Percentiles rank a stretch among this genome's conserved stretches.
Conservation (phyloP, 441 rosid genomes). For the Aquilaria agallochum region DNA sequence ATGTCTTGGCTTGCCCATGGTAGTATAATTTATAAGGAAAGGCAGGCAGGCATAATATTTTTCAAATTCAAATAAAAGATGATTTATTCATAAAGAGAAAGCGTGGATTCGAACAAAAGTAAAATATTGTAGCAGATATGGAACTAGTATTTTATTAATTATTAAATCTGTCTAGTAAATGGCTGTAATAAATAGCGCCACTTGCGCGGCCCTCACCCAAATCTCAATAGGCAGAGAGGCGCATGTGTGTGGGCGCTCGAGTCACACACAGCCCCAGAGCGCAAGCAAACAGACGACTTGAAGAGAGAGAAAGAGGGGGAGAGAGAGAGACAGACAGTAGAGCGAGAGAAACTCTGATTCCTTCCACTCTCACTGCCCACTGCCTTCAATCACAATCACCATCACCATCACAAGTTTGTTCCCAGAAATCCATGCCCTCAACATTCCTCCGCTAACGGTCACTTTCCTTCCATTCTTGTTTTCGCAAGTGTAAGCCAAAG, state of each 20-base stretch:
- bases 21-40: too few species aligned
- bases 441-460: conserved; percentile 28
- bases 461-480: conserved; percentile 11
- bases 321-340: not conserved
- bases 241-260: too few species aligned
- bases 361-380: not conserved
- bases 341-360: conserved; percentile 12
- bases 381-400: too few species aligned
- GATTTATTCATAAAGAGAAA: too few species aligned
- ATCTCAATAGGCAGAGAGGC: conserved; percentile 13
- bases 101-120: too few species aligned
- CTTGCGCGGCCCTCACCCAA: conserved; percentile 12
- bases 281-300: not conserved
- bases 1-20: too few species aligned
- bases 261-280: too few species aligned
- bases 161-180: not conserved
- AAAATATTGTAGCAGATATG: too few species aligned
- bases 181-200: not conserved
- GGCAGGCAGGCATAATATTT: too few species aligned
- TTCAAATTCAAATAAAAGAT: too few species aligned
- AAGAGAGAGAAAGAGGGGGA: not conserved
- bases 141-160: too few species aligned
- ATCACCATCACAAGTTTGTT: conserved; percentile 4
- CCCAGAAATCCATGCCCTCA: conserved; percentile 22
- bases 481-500: conserved; percentile 3